phyloP scores from a whole-genome alignment of 2,329 filamentous ascomycete genomes.

The Chaetomium sp. region DNA sequence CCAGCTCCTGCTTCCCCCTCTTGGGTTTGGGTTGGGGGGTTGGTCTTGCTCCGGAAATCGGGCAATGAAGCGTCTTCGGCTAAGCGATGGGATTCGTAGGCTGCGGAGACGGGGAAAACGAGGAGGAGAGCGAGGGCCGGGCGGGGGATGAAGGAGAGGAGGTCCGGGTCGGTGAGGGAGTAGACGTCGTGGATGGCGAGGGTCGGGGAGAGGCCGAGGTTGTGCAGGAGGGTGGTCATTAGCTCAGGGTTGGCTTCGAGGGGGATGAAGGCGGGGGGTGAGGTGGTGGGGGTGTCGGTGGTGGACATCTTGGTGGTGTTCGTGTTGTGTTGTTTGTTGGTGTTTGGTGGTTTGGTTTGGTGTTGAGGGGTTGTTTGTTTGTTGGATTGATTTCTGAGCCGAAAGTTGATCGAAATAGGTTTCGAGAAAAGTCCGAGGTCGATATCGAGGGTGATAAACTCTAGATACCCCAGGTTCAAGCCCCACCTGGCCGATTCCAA shows the following conservation, averaged over 20 bases:
- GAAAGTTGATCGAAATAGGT: too few species aligned
- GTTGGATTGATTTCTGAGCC: neutral
- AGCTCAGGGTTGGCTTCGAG: constrained; percentile 77
- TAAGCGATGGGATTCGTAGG: constrained; percentile 70
- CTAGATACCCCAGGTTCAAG: too few species aligned
- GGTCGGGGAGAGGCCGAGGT: constrained; percentile 71
- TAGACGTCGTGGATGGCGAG: constrained; percentile 86
- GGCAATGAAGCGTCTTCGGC: constrained; percentile 61
- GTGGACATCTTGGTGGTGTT: constrained; percentile 9
- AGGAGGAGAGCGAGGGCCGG: constrained; percentile 84
- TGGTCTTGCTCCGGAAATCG: constrained; percentile 62
- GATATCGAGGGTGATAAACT: too few species aligned
- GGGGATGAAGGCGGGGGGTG: constrained; percentile 47
- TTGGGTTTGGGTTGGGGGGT: too few species aligned
- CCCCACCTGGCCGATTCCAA: too few species aligned
- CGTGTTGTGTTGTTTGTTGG: neutral
- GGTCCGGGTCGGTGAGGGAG: constrained; percentile 76
- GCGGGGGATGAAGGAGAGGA: constrained; percentile 80
- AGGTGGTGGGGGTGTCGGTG: constrained; percentile 27
- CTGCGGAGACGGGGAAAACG: constrained; percentile 77
- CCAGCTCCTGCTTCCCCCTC: too few species aligned
- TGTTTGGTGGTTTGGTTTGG: neutral
- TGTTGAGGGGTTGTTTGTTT: neutral
- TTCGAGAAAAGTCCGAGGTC: too few species aligned
- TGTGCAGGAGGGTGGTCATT: constrained; percentile 75